These are phyloP conservation scores for Lactarius psammicola DNA, from an alignment of 768 basidiomycete species.

Conservation along the genomic window DNA sequence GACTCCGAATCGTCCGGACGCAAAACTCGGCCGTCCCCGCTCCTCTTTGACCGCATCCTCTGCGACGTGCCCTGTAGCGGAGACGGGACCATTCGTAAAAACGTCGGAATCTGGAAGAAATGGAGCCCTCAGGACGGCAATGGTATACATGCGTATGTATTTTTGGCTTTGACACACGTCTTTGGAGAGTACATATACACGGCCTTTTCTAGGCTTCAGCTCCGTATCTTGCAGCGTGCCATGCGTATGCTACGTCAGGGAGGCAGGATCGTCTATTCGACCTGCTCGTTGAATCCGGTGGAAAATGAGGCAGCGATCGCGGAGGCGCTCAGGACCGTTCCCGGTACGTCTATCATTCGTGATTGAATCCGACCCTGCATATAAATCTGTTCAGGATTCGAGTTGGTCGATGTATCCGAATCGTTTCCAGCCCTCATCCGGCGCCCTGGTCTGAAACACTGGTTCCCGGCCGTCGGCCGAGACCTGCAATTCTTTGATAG, in stretches of 20 bases:
- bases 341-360: slow-evolving; percentile 47
- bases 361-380: not conserved
- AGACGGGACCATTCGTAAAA: slow-evolving; percentile 95
- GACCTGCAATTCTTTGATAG: slow-evolving; percentile 51
- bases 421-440: slow-evolving; percentile 69
- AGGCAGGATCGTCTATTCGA: slow-evolving; percentile 97
- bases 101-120: slow-evolving; percentile 88
- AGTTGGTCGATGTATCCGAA: slow-evolving; percentile 75
- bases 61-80: slow-evolving; percentile 98
- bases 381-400: slow-evolving; percentile 51
- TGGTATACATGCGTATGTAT: slow-evolving; percentile 79
- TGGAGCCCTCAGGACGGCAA: slow-evolving; percentile 91
- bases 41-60: slow-evolving; percentile 89
- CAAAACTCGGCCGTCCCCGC: slow-evolving; percentile 37
- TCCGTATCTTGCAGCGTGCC: slow-evolving; percentile 87
- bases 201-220: slow-evolving; percentile 66
- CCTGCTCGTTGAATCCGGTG: slow-evolving; percentile 93
- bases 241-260: slow-evolving; percentile 85
- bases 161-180: not conserved
- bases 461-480: slow-evolving; percentile 72
- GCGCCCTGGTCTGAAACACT: slow-evolving; percentile 69
- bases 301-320: slow-evolving; percentile 97
- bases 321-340: slow-evolving; percentile 68
- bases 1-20: slow-evolving; percentile 34
- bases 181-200: not conserved